Conservation (phyloP, 1,284 basidiomycete species). For the Termitomyces sp. region DNA sequence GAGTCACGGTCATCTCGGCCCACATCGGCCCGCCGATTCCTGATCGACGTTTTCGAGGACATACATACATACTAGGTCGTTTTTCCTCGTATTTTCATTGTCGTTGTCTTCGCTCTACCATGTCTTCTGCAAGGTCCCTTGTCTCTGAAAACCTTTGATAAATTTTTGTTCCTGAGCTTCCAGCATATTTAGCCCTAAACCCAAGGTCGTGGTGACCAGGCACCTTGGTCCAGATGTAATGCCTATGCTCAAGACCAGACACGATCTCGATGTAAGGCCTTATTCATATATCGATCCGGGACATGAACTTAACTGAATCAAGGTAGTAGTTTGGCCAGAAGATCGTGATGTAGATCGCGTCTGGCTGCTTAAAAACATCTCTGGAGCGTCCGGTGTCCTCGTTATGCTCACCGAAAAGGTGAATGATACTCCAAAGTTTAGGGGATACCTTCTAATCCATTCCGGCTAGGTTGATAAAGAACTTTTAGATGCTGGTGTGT, state of each 20-base stretch:
- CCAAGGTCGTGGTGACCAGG: constrained; percentile 65
- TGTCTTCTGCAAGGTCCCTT: constrained; percentile 6
- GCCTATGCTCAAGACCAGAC: constrained; percentile 47
- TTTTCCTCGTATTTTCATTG: neutral
- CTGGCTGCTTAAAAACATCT: constrained; percentile 78
- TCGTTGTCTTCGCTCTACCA: neutral
- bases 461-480: constrained; percentile 62
- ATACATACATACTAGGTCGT: too few relatives aligned
- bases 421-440: neutral
- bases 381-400: constrained; percentile 61
- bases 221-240: constrained; percentile 71
- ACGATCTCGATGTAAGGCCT: constrained; percentile 53
- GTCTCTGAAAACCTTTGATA: neutral
- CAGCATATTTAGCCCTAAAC: constrained; percentile 9
- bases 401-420: constrained; percentile 72
- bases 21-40: too few relatives aligned
- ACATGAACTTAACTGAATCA: neutral
- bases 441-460: neutral
- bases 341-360: constrained; percentile 58
- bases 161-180: neutral
- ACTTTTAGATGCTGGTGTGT: constrained; percentile 61
- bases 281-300: neutral
- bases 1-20: too few relatives aligned
- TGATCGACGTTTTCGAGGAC: too few relatives aligned
- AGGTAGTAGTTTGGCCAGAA: constrained; percentile 68